These are phyloP conservation scores for Diplocarpon mali DNA, from an alignment of 2,329 filamentous ascomycete genomes.

Conservation along the genomic window DNA sequence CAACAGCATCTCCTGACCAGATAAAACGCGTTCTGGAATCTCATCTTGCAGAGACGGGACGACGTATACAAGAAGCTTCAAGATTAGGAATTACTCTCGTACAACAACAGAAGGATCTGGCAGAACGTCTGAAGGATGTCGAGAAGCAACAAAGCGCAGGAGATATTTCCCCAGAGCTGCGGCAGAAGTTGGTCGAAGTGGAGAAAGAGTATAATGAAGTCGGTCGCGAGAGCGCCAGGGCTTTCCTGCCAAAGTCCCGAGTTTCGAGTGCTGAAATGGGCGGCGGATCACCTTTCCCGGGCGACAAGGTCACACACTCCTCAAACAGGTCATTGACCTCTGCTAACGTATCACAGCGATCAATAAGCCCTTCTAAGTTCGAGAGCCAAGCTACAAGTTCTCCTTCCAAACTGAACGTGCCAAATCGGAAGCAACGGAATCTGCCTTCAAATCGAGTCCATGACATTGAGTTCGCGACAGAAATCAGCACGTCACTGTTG, in stretches of 20 bases:
- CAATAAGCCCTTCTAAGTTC: slow-evolving; percentile 65
- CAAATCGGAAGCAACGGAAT: slow-evolving; percentile 80
- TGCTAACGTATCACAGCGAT: slow-evolving; percentile 39
- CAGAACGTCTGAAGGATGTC: slow-evolving; percentile 73
- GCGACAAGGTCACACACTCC: slow-evolving; percentile 33
- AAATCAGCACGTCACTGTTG: slow-evolving; percentile 90
- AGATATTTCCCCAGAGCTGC: slow-evolving; percentile 73
- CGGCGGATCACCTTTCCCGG: slow-evolving; percentile 32
- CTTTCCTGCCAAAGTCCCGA: slow-evolving; percentile 76
- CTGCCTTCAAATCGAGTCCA: slow-evolving; percentile 81
- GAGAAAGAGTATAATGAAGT: slow-evolving; percentile 95
- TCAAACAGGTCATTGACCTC: slow-evolving; percentile 4
- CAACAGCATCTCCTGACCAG: slow-evolving; percentile 70
- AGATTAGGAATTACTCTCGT: slow-evolving; percentile 80
- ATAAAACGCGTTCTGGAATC: slow-evolving; percentile 82
- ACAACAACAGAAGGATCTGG: slow-evolving; percentile 74
- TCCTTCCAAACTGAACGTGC: slow-evolving; percentile 79
- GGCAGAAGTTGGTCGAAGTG: slow-evolving; percentile 71
- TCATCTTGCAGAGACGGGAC: slow-evolving; percentile 85
- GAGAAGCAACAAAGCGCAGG: slow-evolving; percentile 65
- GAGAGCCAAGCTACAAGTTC: slow-evolving; percentile 76
- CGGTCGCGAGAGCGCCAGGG: slow-evolving; percentile 77
- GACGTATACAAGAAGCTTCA: slow-evolving; percentile 81
- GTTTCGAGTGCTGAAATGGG: slow-evolving; percentile 56
- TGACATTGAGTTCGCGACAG: slow-evolving; percentile 96